Evolutionary conservation across 768 basidiomycete species (phyloP), one percentile per base, ranked within the genome.

Genomic region (Hygrocybe coccinea): DNA sequence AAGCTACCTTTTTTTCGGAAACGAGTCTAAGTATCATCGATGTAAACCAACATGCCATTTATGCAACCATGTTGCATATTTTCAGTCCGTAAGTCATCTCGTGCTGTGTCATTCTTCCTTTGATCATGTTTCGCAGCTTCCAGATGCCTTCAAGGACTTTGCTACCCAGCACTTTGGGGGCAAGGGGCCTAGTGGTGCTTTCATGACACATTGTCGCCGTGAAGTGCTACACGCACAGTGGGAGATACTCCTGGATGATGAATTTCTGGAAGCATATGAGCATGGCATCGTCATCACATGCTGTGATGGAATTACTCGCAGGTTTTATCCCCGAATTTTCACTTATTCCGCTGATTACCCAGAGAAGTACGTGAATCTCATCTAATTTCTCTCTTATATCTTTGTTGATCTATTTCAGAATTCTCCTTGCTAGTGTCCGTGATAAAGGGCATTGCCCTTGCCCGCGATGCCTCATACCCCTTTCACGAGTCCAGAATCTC

Each of bases 21-120:
- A 72, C 54, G 62, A 67, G 10, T 78, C 78, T 0, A 80, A 80
- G 52, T 80, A 74, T 49, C 39, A 62, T 0, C 62, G 70, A 0
- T 58, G 58, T 0, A 65, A 67, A 5, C 76, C 74, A 0, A 53
- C 46, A 4, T 38, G 61, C 10, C 24, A 61, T 39, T 44, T 64
- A 52, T 50, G 67, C 43, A 57, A 74, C 37, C 74, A 76, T 52
- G 12, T 77, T 3, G 73, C 70, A 0, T 77, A 76, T 60, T 65
- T 79, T 55, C 71, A 73, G 1, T n/a, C n/a, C n/a, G n/a, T n/a
- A n/a, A n/a, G n/a, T n/a, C n/a, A n/a, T n/a, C n/a, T n/a, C n/a
- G 65, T 63, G 24, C 72, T 76, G 59, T 48, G 64, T 54, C 6
- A 14, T 37, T 33, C 25, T 5, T n/a, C 39, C 14, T 19, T 5